Conservation (phyloP, 208 protist genomes). For the Blechomonas ayalai region DNA sequence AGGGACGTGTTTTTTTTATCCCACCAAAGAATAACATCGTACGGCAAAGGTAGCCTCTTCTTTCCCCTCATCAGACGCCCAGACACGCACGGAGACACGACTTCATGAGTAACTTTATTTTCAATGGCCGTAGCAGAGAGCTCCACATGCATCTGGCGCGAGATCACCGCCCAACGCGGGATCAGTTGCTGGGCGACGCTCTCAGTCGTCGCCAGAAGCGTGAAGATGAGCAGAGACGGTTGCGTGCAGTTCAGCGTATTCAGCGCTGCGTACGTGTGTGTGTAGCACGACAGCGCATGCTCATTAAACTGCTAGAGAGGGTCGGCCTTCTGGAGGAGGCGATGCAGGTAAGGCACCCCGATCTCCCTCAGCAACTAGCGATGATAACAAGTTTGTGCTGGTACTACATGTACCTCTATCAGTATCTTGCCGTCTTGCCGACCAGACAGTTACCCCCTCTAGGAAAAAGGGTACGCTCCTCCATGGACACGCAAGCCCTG, state of each 20-base stretch:
- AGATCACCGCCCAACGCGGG: slow-evolving; percentile 43
- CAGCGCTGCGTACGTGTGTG: slow-evolving; percentile 38
- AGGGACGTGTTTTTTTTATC: no score
- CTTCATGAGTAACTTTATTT: slow-evolving; percentile 18
- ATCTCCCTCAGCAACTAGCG: no score
- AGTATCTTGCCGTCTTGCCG: no score
- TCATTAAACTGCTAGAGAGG: no score
- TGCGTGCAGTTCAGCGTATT: slow-evolving; percentile 22
- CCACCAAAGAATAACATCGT: no score
- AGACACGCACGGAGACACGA: background rate
- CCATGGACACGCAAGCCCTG: no score
- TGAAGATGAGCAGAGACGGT: slow-evolving; percentile 30
- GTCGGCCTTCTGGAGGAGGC: slow-evolving; percentile 5
- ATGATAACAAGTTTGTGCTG: no score
- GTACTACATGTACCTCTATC: no score
- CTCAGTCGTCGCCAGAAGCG: slow-evolving; percentile 33
- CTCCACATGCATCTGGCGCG: slow-evolving; percentile 51
- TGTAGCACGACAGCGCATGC: slow-evolving; percentile 14
- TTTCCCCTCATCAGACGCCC: no score
- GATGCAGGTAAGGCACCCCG: slow-evolving; percentile 1
- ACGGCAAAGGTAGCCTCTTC: no score
- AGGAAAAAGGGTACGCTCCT: no score
- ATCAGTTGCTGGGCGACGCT: slow-evolving; percentile 43
- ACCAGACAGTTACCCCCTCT: no score
- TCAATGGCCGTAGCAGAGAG: slow-evolving; percentile 58